Evolutionary conservation across 371 early-diverging fungal species (phyloP).

Genomic region (Rhizopus delemar): DNA sequence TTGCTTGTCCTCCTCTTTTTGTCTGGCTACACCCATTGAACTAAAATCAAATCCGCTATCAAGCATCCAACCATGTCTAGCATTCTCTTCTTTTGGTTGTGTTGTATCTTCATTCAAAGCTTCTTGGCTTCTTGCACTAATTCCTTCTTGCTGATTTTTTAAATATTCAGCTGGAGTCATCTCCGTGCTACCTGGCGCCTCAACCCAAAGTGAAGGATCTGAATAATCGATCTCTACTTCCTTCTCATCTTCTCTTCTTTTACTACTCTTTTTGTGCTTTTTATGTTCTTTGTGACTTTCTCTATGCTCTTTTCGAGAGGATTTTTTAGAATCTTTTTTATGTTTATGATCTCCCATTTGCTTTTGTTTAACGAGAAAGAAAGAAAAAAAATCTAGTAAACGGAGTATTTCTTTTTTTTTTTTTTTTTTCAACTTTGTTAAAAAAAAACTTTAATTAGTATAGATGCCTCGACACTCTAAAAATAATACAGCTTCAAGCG

Average conservation of each 20-base stretch:
- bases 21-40: conserved; percentile 32
- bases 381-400: conserved; percentile 2
- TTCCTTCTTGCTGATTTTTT: conserved; percentile 14
- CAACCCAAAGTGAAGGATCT: conserved; percentile 54
- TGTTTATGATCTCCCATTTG: conserved; percentile 49
- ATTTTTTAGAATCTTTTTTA: conserved; percentile 32
- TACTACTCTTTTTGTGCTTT: conserved; percentile 37
- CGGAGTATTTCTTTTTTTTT: conserved; percentile 4
- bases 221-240: conserved; percentile 45
- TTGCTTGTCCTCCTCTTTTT: conserved; percentile 31
- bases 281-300: conserved; percentile 27
- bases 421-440: background rate
- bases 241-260: background rate
- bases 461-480: conserved; percentile 91
- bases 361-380: conserved; percentile 3
- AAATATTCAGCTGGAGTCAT: conserved; percentile 23
- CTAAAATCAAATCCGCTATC: conserved; percentile 47
- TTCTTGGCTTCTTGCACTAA: conserved; percentile 8
- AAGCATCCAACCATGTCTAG: conserved; percentile 53
- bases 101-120: background rate
- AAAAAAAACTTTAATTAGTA: background rate
- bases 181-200: conserved; percentile 15
- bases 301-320: conserved; percentile 32
- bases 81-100: conserved; percentile 19
- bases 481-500: conserved; percentile 93